A percentile compares a stretch with the other conserved stretches of the same genome.
Evolutionary conservation across 805 yeast species (phyloP).

Genomic region (Wickerhamomyces subpelliculosus): DNA sequence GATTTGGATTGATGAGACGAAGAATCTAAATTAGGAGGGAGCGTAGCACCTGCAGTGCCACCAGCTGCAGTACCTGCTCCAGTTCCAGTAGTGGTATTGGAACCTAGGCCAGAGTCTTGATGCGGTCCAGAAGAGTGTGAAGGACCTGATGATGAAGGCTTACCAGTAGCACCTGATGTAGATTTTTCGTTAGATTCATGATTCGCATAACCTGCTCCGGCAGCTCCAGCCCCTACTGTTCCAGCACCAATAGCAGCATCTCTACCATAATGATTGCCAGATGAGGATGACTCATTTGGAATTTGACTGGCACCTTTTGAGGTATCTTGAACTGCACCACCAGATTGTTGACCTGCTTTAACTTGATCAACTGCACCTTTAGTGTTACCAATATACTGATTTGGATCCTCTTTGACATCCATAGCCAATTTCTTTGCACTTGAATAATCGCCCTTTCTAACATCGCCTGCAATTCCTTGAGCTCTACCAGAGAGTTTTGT

Average conservation of each 20-base stretch:
- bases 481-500: slow-evolving; percentile 15
- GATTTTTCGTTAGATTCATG: neutral
- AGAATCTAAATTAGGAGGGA: neutral
- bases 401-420: slow-evolving; percentile 2
- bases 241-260: neutral
- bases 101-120: neutral
- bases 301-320: neutral
- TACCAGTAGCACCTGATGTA: neutral
- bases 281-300: no score
- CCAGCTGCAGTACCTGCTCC: neutral
- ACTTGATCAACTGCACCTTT: slow-evolving; percentile 3
- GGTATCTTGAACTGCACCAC: neutral
- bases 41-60: slow-evolving; percentile 1
- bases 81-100: neutral
- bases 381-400: slow-evolving; percentile 4
- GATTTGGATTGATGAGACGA: neutral
- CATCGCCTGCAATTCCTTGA: slow-evolving; percentile 10
- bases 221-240: neutral
- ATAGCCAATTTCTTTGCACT: slow-evolving; percentile 6
- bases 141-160: neutral
- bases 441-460: slow-evolving; percentile 19
- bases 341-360: no score
- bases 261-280: no score
- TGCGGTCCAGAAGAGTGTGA: neutral
- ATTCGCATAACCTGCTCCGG: neutral